phyloP scores from a whole-genome alignment of 73 alveolate genomes.

The Paraurostyla sp. region DNA sequence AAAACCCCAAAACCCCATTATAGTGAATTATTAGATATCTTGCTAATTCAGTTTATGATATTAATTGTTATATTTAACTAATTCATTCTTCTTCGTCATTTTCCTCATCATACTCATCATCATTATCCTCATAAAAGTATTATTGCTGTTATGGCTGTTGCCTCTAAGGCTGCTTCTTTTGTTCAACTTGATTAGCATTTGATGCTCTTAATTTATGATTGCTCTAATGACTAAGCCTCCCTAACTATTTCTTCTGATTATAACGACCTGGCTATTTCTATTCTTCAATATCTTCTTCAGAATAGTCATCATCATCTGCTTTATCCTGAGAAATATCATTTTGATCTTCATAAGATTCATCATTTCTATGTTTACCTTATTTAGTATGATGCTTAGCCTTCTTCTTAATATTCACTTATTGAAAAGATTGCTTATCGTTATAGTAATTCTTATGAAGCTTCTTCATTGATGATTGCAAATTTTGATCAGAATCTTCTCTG shows the following conservation, averaged over 20 bases:
- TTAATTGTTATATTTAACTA: no score
- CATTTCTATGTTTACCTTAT: background rate
- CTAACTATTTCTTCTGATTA: background rate
- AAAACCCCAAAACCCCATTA: no score
- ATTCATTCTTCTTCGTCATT: no score
- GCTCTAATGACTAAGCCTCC: background rate
- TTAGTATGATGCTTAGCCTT: background rate
- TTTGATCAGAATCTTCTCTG: background rate
- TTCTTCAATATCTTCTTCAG: background rate
- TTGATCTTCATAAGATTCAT: background rate
- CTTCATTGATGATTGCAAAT: constrained; percentile 20
- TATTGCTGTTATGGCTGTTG: background rate
- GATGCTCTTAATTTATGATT: background rate
- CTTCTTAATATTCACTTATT: background rate
- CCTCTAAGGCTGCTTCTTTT: background rate
- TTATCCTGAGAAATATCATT: background rate
- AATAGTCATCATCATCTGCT: background rate
- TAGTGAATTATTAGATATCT: no score
- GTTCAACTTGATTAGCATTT: background rate
- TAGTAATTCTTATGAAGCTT: constrained; percentile 3
- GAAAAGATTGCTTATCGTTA: background rate
- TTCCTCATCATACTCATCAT: constrained; percentile 25
- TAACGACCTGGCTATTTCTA: background rate
- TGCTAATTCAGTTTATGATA: no score
- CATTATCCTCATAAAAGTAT: background rate